Conservation (phyloP, 176 grass and related monocot species). For the Paspalum vaginatum region DNA sequence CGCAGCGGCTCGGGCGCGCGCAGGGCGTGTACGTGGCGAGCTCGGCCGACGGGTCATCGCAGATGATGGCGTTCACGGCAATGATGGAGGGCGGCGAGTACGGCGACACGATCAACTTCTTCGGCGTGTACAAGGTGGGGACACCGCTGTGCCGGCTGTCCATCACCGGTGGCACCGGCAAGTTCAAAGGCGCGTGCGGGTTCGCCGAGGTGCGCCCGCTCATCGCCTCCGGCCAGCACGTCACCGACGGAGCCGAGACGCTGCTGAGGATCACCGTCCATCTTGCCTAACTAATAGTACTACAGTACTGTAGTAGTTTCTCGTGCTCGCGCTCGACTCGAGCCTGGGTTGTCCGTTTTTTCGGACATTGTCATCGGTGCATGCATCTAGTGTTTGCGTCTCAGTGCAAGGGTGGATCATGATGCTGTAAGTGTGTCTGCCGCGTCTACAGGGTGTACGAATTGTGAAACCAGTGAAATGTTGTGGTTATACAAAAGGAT, state of each 20-base stretch:
- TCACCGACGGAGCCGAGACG: conserved; percentile 59
- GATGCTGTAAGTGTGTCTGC: conserved; percentile 9
- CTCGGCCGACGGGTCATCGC: conserved; percentile 58
- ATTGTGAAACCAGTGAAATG: conserved; percentile 18
- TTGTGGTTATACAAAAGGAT: conserved; percentile 33
- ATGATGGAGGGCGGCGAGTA: conserved; percentile 77
- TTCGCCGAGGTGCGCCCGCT: conserved; percentile 61
- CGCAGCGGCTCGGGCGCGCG: conserved; percentile 55
- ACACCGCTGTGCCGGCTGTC: conserved; percentile 57
- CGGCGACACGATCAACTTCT: conserved; percentile 72
- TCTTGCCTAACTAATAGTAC: conserved; percentile 32
- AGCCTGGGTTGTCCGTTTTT: background rate
- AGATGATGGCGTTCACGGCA: conserved; percentile 74
- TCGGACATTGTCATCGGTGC: background rate
- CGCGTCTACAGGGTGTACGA: background rate
- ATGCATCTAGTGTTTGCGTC: conserved; percentile 1
- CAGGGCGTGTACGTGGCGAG: conserved; percentile 67
- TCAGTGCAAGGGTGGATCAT: background rate
- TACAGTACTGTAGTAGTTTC: too few relatives aligned
- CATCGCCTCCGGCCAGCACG: conserved; percentile 61
- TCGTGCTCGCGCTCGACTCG: background rate
- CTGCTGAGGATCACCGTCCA: conserved; percentile 61
- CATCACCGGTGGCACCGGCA: conserved; percentile 67
- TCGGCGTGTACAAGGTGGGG: conserved; percentile 61
- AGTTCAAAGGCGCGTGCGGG: conserved; percentile 65